Evolutionary conservation across 768 basidiomycete species (phyloP), one percentile per base, ranked within the genome.

Genomic region (Phaeolepiota aurea): DNA sequence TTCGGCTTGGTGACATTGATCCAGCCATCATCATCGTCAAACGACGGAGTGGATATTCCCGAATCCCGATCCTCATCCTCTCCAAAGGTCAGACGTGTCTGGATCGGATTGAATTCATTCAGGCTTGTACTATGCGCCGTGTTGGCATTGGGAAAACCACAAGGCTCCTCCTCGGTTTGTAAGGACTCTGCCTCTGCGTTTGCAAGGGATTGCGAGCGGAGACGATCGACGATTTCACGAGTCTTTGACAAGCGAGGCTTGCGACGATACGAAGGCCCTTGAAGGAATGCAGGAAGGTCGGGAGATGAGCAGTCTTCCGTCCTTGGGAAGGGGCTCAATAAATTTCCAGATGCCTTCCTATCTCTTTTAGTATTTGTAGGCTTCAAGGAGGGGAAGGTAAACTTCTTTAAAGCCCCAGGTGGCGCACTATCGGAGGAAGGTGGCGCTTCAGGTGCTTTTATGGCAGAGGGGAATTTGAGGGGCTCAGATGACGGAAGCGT

Each of bases 161-260:
- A n/a, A n/a, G n/a, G n/a, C 14, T 31, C 28, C 10, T 31, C 28
- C 28, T 31, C 28, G 33, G 33, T 35, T 7, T 9, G 5, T 16
- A 19, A 9, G 7, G 33, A 35, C 7, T 35, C 18, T 9, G 33
- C 9, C 16, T n/a, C 33, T 19, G 11, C 15, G 20, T 20, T 21
- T 13, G 32, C 41, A 14, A 11, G n/a, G 7, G 20, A 40, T 33
- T 58, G 54, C 4, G 66, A 73, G 40, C 75, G 68, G 30, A 79
- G 54, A 23, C 67, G 65, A 46, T 80, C 77, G 20, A 80, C 73
- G 31, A 80, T 73, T 46, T 74, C 71, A 10, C 78, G 67, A 14
- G 78, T 80, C 50, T 70, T 72, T 15, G 77, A 79, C 21, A 64
- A 52, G 15, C 74, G 64, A 9, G 61, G 57, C 32, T 64, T 66